Percentiles rank a stretch among this genome's conserved stretches.
Evolutionary conservation across 2,329 filamentous ascomycete genomes (phyloP).

Genomic region (Lomentospora prolificans): DNA sequence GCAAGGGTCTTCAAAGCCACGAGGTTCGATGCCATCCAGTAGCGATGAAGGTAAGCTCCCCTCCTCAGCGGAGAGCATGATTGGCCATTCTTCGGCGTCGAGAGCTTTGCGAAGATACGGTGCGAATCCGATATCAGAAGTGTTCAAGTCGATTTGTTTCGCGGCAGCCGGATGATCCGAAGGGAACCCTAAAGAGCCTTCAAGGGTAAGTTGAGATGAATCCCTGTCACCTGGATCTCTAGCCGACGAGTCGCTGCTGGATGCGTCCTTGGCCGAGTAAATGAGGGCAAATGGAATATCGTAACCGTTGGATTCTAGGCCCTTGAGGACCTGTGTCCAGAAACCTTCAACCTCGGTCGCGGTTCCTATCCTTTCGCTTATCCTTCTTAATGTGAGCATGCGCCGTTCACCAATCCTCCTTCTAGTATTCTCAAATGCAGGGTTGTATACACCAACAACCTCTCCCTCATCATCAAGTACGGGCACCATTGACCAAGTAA

Average conservation of each 20-base stretch:
- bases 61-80: slow-evolving; percentile 57
- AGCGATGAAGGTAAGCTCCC: slow-evolving; percentile 55
- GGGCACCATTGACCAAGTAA: slow-evolving; percentile 74
- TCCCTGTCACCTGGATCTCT: slow-evolving; percentile 56
- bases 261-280: slow-evolving; percentile 51
- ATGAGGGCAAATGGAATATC: slow-evolving; percentile 70
- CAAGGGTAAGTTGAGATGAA: slow-evolving; percentile 56
- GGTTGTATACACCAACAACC: slow-evolving; percentile 70
- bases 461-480: slow-evolving; percentile 64
- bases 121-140: slow-evolving; percentile 63
- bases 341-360: slow-evolving; percentile 66
- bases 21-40: slow-evolving; percentile 57
- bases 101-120: slow-evolving; percentile 70
- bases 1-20: slow-evolving; percentile 46
- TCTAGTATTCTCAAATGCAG: slow-evolving; percentile 71
- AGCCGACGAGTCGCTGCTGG: slow-evolving; percentile 59
- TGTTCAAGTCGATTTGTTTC: slow-evolving; percentile 55
- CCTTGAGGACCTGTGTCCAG: slow-evolving; percentile 60
- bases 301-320: slow-evolving; percentile 62
- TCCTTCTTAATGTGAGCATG: slow-evolving; percentile 69
- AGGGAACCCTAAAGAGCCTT: slow-evolving; percentile 62
- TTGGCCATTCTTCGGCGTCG: slow-evolving; percentile 46
- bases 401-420: slow-evolving; percentile 69
- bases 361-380: slow-evolving; percentile 63
- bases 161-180: slow-evolving; percentile 51